A percentile compares a stretch with the other conserved stretches of the same genome.
These are phyloP conservation scores for Fusarium sp. DNA, from an alignment of 2,329 filamentous ascomycete species.

Conservation along the genomic window DNA sequence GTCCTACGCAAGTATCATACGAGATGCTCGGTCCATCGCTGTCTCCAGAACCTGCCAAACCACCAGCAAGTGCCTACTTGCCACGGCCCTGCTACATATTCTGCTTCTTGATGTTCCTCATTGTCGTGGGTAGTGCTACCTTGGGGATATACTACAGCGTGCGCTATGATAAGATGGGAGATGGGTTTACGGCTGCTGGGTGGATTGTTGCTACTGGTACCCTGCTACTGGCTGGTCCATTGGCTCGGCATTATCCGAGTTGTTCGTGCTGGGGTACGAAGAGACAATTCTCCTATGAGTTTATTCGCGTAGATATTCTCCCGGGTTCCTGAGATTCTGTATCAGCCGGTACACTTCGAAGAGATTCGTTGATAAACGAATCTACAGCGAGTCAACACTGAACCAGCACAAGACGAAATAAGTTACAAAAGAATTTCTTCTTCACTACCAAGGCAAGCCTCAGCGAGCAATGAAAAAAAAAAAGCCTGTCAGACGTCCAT, in stretches of 20 bases:
- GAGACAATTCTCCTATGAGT: no score
- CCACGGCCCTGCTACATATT: background rate
- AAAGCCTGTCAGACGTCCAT: slow-evolving; percentile 88
- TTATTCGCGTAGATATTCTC: accelerated
- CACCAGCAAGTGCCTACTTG: background rate
- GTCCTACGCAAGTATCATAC: background rate
- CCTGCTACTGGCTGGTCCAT: background rate
- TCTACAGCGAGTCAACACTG: accelerated
- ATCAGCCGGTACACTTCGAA: background rate
- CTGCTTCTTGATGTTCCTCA: background rate
- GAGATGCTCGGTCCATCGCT: background rate
- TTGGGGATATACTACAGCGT: background rate
- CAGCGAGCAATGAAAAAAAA: slow-evolving; percentile 64
- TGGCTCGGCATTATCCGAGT: background rate
- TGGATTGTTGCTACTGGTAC: background rate
- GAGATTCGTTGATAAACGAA: no score
- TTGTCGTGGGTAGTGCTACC: background rate
- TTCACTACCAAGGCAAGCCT: slow-evolving; percentile 62
- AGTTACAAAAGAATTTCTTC: slow-evolving; percentile 57
- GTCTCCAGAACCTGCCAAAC: background rate
- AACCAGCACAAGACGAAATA: no score
- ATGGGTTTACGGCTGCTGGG: background rate
- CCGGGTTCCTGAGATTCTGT: background rate
- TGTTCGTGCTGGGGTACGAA: background rate
- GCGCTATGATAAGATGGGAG: background rate